Base-by-base conservation (phyloP, 1,139 yeast species). In the Blastobotrys capitulatus region DNA sequence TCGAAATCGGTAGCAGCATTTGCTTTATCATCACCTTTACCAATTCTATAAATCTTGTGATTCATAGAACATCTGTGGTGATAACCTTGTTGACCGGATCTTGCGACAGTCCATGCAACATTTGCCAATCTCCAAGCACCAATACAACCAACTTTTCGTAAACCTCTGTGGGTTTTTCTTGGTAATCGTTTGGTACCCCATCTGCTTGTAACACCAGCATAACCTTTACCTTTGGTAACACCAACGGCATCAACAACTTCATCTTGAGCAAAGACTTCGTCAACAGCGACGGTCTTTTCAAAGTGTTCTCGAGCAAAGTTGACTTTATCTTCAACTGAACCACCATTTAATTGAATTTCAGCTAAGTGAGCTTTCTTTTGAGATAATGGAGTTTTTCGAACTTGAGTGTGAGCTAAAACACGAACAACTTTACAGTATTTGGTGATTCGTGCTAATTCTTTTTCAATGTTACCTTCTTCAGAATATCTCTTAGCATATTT, bases 61-160 rank as follows among this genome's bases (percentile, higher is more conserved):
- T 92, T 94, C 77, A 90, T 86, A 63, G 98, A 92, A 71, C 98
- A 92, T 86, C 99, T 90, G 94, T 89, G 96, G 81, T 92, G 98
- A 96, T 86, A 92, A 88, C 99, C 99, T 82, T 85, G 88, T 83
- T 92, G 98, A 92, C 99, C 99, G 70, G 98, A 97, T 81, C 99
- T 89, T 70, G 98, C 97, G 78, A 92, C 98, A 73, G 97, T 86
- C 95, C 95, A 92, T 79, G 83, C 80, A 73, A 92, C 99, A 82
- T 92, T 96, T 79, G 96, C 86, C 78, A 98, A 98, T 82, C 92
- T 98, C 99, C 99, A 92, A 74, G 99, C 97, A 85, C 99, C 99
- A 73, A 92, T 94, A 89, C 99, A 92, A 74, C 98, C 99, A 78
- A 92, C 98, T 89, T 94, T 94, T 85, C 99, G 89, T 75, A 90